Evolutionary conservation across 495 filamentous ascomycete species (phyloP).

Genomic region (Cairneyella variabilis): DNA sequence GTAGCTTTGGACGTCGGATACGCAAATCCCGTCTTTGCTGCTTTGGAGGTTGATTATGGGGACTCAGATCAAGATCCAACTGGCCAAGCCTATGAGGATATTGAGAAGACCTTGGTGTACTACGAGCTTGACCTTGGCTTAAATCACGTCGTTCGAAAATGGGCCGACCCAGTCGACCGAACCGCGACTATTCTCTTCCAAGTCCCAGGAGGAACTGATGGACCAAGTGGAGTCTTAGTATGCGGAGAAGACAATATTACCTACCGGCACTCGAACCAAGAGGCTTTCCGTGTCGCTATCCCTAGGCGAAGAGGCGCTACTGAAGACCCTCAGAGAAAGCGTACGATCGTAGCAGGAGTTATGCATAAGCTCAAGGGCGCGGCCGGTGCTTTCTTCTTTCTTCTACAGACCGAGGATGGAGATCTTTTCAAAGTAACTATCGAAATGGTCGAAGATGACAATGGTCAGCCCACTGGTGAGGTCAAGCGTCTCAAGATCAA

Average conservation of each 20-base stretch:
- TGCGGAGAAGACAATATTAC: conserved; percentile 93
- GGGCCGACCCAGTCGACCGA: conserved; percentile 89
- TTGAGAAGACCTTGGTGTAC: conserved; percentile 89
- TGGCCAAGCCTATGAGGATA: conserved; percentile 72
- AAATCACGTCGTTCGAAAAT: conserved; percentile 95
- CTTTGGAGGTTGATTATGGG: conserved; percentile 87
- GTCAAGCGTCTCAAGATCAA: conserved; percentile 86
- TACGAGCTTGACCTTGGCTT: conserved; percentile 96
- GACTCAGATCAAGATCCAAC: conserved; percentile 89
- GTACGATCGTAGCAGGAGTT: conserved; percentile 79
- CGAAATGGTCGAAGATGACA: conserved; percentile 81
- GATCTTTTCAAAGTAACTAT: conserved; percentile 96
- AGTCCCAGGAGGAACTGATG: conserved; percentile 90
- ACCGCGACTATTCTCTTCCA: conserved; percentile 89
- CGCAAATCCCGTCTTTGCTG: conserved; percentile 93
- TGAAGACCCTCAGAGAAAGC: conserved; percentile 89
- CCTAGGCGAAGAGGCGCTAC: conserved; percentile 80
- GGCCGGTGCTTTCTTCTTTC: conserved; percentile 84
- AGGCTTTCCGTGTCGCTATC: conserved; percentile 83
- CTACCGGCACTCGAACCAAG: conserved; percentile 90
- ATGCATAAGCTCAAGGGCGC: conserved; percentile 95
- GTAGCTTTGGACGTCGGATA: conserved; percentile 90
- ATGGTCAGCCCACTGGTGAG: conserved; percentile 72
- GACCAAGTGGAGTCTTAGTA: conserved; percentile 90
- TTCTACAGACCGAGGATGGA: conserved; percentile 92